A percentile compares a stretch with the other conserved stretches of the same genome.
These are phyloP conservation scores for Spergularia marina DNA, from an alignment of 148 eudicot species.

Conservation along the genomic window DNA sequence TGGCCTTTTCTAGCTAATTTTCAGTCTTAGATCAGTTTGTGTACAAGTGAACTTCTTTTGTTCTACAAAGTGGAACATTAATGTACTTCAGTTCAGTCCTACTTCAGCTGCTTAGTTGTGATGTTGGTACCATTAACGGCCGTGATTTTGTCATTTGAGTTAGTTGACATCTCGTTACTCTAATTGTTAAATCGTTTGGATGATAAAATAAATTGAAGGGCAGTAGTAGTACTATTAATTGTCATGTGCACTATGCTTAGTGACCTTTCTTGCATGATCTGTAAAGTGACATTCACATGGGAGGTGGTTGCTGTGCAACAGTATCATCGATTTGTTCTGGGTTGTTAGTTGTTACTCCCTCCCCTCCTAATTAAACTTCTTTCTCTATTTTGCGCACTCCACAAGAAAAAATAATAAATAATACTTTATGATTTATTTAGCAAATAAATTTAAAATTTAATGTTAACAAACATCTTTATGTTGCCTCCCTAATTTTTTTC, in stretches of 20 bases:
- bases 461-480: no score
- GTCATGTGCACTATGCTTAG: constrained; percentile 8
- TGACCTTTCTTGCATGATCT: not conserved
- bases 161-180: not conserved
- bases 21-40: not conserved
- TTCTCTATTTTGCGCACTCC: no score
- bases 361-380: no score
- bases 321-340: not conserved
- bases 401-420: no score
- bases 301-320: not conserved
- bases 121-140: no score
- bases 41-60: not conserved
- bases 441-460: no score
- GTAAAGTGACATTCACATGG: constrained; percentile 20
- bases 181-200: no score
- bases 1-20: not conserved
- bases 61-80: not conserved
- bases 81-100: not conserved
- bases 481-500: no score
- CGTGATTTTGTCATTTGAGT: not conserved
- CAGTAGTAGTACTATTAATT: not conserved
- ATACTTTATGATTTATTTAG: no score
- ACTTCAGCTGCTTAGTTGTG: no score
- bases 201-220: not conserved
- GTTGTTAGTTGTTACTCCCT: not conserved